These are phyloP conservation scores for Kodamaea hsintzibuensis DNA, from an alignment of 805 yeast genomes.

Conservation along the genomic window DNA sequence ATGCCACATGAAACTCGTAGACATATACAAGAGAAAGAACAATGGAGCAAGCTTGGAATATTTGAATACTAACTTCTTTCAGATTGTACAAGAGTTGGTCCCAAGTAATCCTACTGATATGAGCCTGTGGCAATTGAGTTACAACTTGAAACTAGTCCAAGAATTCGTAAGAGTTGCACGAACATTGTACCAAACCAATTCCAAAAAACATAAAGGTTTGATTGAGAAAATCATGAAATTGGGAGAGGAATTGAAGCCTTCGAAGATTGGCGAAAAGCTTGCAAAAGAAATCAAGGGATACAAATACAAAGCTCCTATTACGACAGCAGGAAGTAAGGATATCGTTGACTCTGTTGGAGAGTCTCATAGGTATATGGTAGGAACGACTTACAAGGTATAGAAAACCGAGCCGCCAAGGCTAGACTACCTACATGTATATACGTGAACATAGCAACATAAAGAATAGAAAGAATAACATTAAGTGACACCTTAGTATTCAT, in stretches of 20 bases:
- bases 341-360: conserved; percentile 7
- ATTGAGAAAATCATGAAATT: conserved; percentile 9
- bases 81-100: not conserved
- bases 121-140: conserved; percentile 17
- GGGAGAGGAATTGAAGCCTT: conserved; percentile 13
- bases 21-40: not conserved
- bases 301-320: conserved; percentile 6
- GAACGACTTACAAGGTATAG: not conserved
- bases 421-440: no score
- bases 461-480: no score
- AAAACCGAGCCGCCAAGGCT: not conserved
- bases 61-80: not conserved
- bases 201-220: conserved; percentile 1
- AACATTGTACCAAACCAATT: conserved; percentile 8
- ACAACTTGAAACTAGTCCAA: conserved; percentile 15
- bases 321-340: conserved; percentile 1
- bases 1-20: conserved; percentile 3
- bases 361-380: not conserved
- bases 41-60: not conserved
- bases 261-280: conserved; percentile 5
- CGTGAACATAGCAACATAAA: no score
- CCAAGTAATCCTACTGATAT: not conserved
- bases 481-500: no score
- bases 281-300: conserved; percentile 7
- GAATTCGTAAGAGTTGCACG: conserved; percentile 12